Evolutionary conservation across 441 rosid genomes (phyloP), one percentile per base, ranked within the genome.

Genomic region (Aquilaria agallochum): DNA sequence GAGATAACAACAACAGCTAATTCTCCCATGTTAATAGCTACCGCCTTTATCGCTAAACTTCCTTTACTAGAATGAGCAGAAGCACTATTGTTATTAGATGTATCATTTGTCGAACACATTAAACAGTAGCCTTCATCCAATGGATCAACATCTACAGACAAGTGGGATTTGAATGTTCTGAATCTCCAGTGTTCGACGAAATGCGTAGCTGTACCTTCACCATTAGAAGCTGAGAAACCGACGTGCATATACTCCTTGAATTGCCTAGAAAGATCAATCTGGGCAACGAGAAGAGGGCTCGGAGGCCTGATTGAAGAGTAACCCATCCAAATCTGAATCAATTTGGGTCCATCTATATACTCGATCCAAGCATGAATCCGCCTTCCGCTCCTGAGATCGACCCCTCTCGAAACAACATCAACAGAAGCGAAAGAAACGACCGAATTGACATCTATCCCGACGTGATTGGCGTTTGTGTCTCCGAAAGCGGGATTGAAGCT

Each of bases 181-280:
- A 92, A 87, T 56, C 75, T 67, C 97, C 96, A 92, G 20, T 80
- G 75, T 56, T 84, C 71, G 53, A 92, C 66, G 30, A 80, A 48
- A 31, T 92, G 89, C 59, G 67, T 40, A 14, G 96, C 87, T 1
- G 96, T 87, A 31, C 97, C 96, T 61, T 58, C 76, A 5, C 92
- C 81, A 47, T 83, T 89, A 0, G 96, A 84, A 64, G 92, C 96
- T 0, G 96, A 76, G 82, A 92, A 92, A 10, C 96, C 97, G 0
- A 92, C 89, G 54, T 83, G 83, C 96, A 92, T 89, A 45, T 59
- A 87, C 80, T 92, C 92, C 47, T 77, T 85, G 53, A 85, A 63
- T 55, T 76, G 77, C 47, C 63, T 66, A 11, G 90, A 76, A 36
- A 91, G 86, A 68, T 91, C 94, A 14, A 87, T 60, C 66, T 75